Evolutionary conservation across 805 yeast species (phyloP).

Genomic region (Sugiyamaella chiloensis): DNA sequence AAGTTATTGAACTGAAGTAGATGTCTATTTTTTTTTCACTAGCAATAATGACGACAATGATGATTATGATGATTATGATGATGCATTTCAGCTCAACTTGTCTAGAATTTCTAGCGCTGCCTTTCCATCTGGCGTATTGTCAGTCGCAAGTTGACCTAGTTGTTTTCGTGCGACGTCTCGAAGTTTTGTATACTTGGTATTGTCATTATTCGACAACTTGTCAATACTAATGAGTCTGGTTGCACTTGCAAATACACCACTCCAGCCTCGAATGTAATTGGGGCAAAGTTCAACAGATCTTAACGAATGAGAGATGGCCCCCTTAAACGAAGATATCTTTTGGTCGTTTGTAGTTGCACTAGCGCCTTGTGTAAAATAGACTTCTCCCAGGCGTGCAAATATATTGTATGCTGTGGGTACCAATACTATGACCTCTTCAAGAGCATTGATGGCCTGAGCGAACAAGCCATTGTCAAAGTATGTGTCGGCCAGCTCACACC

Average conservation of each 20-base stretch:
- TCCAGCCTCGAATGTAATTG: constrained; percentile 68
- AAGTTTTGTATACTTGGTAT: constrained; percentile 33
- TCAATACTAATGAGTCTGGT: constrained; percentile 28
- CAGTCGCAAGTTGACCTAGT: constrained; percentile 34
- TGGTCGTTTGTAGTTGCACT: constrained; percentile 14
- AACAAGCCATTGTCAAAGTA: constrained; percentile 60
- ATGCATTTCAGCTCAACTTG: not conserved
- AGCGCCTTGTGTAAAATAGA: constrained; percentile 24
- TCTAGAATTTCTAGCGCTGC: constrained; percentile 34
- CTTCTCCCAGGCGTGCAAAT: constrained; percentile 61
- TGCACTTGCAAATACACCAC: constrained; percentile 51
- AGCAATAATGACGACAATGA: not conserved
- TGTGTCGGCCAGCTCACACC: constrained; percentile 73
- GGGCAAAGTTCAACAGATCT: constrained; percentile 78
- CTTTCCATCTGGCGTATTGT: constrained; percentile 35
- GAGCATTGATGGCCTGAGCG: constrained; percentile 62
- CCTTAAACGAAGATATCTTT: constrained; percentile 10
- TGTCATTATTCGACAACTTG: constrained; percentile 23
- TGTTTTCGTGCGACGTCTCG: constrained; percentile 37
- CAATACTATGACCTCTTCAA: constrained; percentile 65
- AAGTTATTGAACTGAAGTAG: constrained; percentile 4
- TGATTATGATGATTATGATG: not conserved
- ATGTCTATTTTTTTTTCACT: no score
- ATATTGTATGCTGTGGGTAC: constrained; percentile 69
- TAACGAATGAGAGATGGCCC: constrained; percentile 48